These are phyloP conservation scores for Hyaloscypha bicolor DNA, from an alignment of 495 filamentous ascomycete genomes.

Conservation along the genomic window DNA sequence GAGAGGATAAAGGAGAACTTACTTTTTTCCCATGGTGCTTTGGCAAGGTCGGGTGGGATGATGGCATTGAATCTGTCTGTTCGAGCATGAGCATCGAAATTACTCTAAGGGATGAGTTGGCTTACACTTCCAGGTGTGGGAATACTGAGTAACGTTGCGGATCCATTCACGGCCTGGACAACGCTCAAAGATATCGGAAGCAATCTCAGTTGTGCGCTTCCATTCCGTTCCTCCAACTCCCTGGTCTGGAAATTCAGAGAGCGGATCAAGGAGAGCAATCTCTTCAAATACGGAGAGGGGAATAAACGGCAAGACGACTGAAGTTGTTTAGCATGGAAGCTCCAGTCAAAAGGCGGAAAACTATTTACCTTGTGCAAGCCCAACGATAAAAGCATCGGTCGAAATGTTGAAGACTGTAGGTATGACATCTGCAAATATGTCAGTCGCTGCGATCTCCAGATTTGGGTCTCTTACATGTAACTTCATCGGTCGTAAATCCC, in stretches of 20 bases:
- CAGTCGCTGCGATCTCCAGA: background rate
- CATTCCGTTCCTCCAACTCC: background rate
- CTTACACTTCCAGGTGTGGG: slow-evolving; percentile 8
- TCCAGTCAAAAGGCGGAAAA: background rate
- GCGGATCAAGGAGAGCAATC: background rate
- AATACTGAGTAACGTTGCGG: background rate
- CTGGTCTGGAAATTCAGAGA: background rate
- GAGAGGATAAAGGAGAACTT: background rate
- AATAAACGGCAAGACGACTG: slow-evolving; percentile 1
- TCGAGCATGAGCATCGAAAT: background rate
- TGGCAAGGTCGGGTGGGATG: background rate
- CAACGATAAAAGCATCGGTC: background rate
- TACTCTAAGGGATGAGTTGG: background rate
- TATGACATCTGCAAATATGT: background rate
- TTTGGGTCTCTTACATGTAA: slow-evolving; percentile 6
- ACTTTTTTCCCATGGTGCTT: background rate
- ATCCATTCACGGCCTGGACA: slow-evolving; percentile 15
- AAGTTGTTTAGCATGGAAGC: background rate
- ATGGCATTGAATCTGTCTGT: slow-evolving; percentile 11
- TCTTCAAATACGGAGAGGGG: background rate
- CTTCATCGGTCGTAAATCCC: slow-evolving; percentile 13
- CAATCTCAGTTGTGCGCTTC: slow-evolving; percentile 8
- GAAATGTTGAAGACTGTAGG: background rate
- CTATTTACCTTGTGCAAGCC: background rate
- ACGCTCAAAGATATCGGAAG: slow-evolving; percentile 9